Conservation (phyloP, 441 rosid genomes). For the Gossypium schwendimanii region DNA sequence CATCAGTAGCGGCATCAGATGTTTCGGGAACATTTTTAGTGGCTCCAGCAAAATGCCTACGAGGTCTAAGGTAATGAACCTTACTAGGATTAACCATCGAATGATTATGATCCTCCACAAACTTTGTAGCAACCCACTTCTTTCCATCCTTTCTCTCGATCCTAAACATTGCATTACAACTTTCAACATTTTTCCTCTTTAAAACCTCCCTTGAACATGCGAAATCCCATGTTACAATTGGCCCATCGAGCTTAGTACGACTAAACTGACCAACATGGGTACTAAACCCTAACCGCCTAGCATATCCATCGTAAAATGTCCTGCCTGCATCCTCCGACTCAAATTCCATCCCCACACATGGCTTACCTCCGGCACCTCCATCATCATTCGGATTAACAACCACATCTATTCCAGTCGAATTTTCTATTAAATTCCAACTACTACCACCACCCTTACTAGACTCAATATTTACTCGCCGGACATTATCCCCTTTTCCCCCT, state of each 20-base stretch:
- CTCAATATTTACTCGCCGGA: constrained; percentile 9
- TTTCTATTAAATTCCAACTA: constrained; percentile 24
- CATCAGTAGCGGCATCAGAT: constrained; percentile 29
- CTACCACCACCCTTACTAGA: constrained; percentile 11
- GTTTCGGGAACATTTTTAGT: constrained; percentile 31
- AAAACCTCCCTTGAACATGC: constrained; percentile 48
- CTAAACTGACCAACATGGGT: constrained; percentile 46
- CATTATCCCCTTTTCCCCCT: constrained; percentile 22
- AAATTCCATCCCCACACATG: constrained; percentile 53
- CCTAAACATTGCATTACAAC: constrained; percentile 56
- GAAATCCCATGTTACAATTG: constrained; percentile 52
- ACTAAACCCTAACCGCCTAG: constrained; percentile 41
- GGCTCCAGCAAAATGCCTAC: constrained; percentile 52
- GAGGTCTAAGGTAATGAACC: constrained; percentile 50
- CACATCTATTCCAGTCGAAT: constrained; percentile 20
- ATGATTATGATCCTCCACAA: constrained; percentile 65
- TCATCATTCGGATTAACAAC: constrained; percentile 24
- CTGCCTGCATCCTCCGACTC: constrained; percentile 53
- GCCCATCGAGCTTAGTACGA: constrained; percentile 58
- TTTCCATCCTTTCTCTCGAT: constrained; percentile 43
- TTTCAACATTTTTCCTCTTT: constrained; percentile 47
- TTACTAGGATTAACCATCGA: constrained; percentile 33
- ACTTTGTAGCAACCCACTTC: constrained; percentile 47
- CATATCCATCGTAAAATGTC: constrained; percentile 46
- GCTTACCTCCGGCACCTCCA: constrained; percentile 23